A percentile compares a stretch with the other conserved stretches of the same genome.
Conservation (phyloP, 257 asterid genomes). For the Lycium ferocissimum region DNA sequence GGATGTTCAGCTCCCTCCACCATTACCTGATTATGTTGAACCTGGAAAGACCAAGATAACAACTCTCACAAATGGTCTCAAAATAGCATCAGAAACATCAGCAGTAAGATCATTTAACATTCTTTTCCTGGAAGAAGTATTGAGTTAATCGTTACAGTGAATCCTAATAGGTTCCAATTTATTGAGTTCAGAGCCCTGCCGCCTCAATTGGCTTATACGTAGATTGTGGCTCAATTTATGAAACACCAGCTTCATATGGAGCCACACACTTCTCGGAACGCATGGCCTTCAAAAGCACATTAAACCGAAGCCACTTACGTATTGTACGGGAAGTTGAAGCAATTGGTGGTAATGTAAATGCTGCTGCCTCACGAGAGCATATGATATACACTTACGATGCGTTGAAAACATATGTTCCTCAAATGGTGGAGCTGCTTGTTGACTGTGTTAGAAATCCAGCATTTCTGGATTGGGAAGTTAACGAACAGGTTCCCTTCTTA, state of each 20-base stretch:
- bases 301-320: constrained; percentile 80
- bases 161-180: constrained; percentile 13
- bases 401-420: constrained; percentile 72
- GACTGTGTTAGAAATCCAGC: constrained; percentile 91
- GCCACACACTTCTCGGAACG: constrained; percentile 84
- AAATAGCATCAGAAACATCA: constrained; percentile 78
- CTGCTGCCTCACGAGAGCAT: constrained; percentile 84
- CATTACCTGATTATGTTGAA: constrained; percentile 80
- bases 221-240: constrained; percentile 83
- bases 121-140: constrained; percentile 9
- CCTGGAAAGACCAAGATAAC: constrained; percentile 75
- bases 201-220: constrained; percentile 84
- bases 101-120: constrained; percentile 53
- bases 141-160: neutral
- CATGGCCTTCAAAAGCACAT: constrained; percentile 92
- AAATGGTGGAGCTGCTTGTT: constrained; percentile 87
- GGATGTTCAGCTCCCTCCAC: constrained; percentile 67
- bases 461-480: constrained; percentile 92
- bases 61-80: constrained; percentile 76
- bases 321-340: constrained; percentile 89
- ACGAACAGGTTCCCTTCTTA: constrained; percentile 68
- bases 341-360: constrained; percentile 79
- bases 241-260: constrained; percentile 77
- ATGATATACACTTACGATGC: constrained; percentile 80
- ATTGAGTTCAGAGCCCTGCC: constrained; percentile 63